Conservation (phyloP, 192 early-diverging fungal genomes). For the Spizellomyces punctatus region DNA sequence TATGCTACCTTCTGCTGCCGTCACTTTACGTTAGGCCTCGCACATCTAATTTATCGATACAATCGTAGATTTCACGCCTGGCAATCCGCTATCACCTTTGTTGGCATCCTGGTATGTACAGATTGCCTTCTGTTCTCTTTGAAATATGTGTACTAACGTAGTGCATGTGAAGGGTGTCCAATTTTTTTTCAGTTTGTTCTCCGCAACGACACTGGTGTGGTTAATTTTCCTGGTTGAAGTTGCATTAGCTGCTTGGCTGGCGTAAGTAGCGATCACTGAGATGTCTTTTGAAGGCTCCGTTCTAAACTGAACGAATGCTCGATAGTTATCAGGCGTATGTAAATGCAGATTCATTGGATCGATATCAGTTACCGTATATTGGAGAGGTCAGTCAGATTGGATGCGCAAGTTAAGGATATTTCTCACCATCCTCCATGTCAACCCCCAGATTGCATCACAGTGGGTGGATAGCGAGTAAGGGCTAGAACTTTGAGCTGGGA, state of each 20-base stretch:
- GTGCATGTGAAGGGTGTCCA: constrained; percentile 33
- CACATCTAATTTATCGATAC: background rate
- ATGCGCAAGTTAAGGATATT: no score
- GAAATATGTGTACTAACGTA: no score
- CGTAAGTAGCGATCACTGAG: constrained; percentile 37
- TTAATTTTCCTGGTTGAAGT: constrained; percentile 47
- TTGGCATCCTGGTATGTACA: background rate
- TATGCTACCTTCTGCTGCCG: no score
- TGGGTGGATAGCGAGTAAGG: no score
- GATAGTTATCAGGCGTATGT: constrained; percentile 67
- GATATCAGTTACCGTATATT: constrained; percentile 70
- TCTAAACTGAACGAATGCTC: background rate
- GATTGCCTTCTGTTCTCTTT: no score
- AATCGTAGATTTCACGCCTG: constrained; percentile 61
- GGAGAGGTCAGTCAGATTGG: constrained; percentile 39
- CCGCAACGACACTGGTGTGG: constrained; percentile 44
- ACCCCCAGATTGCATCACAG: no score
- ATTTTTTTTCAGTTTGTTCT: constrained; percentile 55
- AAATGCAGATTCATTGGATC: constrained; percentile 70
- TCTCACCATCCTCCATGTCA: no score
- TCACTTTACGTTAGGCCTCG: background rate
- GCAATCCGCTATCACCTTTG: constrained; percentile 47
- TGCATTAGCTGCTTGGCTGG: constrained; percentile 41
- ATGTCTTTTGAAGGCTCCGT: background rate
- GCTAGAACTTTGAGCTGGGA: no score